phyloP scores from a whole-genome alignment of 805 yeast genomes.

The Debaryomyces maramus region DNA sequence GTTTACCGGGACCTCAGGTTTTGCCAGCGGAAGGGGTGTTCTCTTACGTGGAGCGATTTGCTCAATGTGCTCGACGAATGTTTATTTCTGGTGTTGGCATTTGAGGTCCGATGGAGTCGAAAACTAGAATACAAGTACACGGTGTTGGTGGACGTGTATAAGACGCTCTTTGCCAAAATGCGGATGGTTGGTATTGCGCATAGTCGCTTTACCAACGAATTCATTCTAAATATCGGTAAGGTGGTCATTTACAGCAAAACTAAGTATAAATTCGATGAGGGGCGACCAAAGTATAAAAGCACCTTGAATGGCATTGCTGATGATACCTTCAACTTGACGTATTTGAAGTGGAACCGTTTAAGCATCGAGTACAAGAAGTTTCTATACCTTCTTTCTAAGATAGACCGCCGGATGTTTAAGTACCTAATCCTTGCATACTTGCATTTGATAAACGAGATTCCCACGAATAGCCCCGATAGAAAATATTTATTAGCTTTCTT shows the following conservation, averaged over 20 bases:
- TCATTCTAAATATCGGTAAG: constrained; percentile 3
- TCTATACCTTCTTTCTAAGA: background rate
- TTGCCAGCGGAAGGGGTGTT: background rate
- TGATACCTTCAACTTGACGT: background rate
- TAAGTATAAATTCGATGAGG: background rate
- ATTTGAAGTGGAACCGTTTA: background rate
- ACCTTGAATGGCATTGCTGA: background rate
- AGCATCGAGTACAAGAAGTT: constrained; percentile 4
- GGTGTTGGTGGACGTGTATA: background rate
- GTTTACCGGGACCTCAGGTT: background rate
- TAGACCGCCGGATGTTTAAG: background rate
- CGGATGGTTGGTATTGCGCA: background rate
- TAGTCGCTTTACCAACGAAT: background rate
- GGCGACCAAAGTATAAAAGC: background rate
- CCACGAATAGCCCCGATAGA: constrained; percentile 1
- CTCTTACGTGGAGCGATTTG: constrained; percentile 4
- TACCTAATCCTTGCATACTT: constrained; percentile 1
- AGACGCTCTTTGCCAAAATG: background rate
- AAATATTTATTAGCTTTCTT: constrained; percentile 16
- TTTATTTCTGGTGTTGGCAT: constrained; percentile 2
- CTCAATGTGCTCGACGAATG: constrained; percentile 8
- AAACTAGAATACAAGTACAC: background rate
- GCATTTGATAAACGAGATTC: background rate
- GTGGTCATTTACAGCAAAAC: background rate
- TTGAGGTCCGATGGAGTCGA: constrained; percentile 1